These are phyloP conservation scores for Colletotrichum horii DNA, from an alignment of 2,329 filamentous ascomycete species.

Conservation along the genomic window DNA sequence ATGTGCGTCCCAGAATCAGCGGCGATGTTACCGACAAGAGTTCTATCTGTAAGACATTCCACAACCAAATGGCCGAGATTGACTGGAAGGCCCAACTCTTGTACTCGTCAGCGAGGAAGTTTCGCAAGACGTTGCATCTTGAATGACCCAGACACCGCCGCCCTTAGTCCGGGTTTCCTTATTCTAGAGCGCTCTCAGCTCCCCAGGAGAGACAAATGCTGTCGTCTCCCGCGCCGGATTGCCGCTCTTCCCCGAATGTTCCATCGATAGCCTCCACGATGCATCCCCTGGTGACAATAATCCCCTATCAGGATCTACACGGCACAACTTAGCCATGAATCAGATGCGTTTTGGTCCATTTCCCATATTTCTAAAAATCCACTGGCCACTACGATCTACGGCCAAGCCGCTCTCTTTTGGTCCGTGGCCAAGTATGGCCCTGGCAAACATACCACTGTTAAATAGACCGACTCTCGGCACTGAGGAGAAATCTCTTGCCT, in stretches of 20 bases:
- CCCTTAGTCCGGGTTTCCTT: neutral
- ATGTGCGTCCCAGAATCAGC: neutral
- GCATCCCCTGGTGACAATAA: neutral
- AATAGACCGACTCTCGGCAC: conserved; percentile 13
- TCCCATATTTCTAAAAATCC: neutral
- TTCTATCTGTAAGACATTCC: neutral
- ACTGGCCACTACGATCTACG: neutral
- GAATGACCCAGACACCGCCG: neutral
- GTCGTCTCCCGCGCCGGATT: neutral
- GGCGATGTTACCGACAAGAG: neutral
- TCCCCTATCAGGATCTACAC: neutral
- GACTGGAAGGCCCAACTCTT: neutral
- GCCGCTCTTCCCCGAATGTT: neutral
- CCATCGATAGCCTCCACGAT: neutral
- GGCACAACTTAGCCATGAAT: conserved; percentile 8
- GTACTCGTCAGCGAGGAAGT: neutral
- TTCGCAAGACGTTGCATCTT: neutral
- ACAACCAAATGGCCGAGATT: neutral
- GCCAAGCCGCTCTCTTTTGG: neutral
- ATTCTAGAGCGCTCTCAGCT: neutral
- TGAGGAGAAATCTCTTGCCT: neutral
- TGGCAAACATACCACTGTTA: conserved; percentile 11
- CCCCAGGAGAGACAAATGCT: neutral
- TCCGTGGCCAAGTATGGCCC: neutral
- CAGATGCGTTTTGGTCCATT: conserved; percentile 7